These are phyloP conservation scores for Globisporangium orthogonon DNA, from an alignment of 352 stramenopile species.

Conservation along the genomic window DNA sequence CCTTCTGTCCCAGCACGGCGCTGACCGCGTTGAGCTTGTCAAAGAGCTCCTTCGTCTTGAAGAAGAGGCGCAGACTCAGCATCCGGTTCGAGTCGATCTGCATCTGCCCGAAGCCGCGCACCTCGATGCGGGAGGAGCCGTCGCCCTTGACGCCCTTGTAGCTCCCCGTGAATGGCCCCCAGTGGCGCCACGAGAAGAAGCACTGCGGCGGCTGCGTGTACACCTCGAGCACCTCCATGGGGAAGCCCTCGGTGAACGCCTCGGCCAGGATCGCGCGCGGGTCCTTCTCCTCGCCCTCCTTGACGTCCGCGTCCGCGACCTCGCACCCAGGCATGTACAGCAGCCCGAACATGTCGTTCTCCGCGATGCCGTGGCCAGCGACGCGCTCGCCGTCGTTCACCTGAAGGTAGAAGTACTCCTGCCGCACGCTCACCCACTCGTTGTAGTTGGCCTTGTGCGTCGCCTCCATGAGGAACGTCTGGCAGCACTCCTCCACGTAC, in stretches of 20 bases:
- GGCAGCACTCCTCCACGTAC: slow-evolving; percentile 65
- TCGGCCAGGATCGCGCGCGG: slow-evolving; percentile 47
- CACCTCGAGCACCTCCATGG: slow-evolving; percentile 74
- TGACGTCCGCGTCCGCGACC: slow-evolving; percentile 19
- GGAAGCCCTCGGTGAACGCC: slow-evolving; percentile 68
- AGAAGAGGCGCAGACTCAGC: slow-evolving; percentile 51
- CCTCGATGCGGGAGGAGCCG: slow-evolving; percentile 47
- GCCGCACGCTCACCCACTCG: slow-evolving; percentile 56
- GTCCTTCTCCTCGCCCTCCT: slow-evolving; percentile 38
- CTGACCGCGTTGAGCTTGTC: slow-evolving; percentile 31
- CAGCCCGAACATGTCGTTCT: slow-evolving; percentile 68
- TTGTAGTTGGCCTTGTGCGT: slow-evolving; percentile 55
- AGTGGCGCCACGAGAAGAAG: slow-evolving; percentile 80
- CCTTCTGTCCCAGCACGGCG: neutral
- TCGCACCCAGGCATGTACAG: slow-evolving; percentile 44
- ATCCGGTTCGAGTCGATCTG: slow-evolving; percentile 31
- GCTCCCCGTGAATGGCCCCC: slow-evolving; percentile 61
- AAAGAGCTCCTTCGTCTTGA: slow-evolving; percentile 50
- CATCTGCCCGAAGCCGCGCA: slow-evolving; percentile 40
- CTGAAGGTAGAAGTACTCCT: slow-evolving; percentile 59
- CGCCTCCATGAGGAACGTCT: slow-evolving; percentile 78
- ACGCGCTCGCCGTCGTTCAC: slow-evolving; percentile 60
- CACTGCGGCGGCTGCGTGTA: slow-evolving; percentile 71
- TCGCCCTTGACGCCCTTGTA: slow-evolving; percentile 61
- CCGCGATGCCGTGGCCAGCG: slow-evolving; percentile 27